These are phyloP conservation scores for Rhizopogon hawkerae DNA, from an alignment of 1,284 basidiomycete species.

Conservation along the genomic window DNA sequence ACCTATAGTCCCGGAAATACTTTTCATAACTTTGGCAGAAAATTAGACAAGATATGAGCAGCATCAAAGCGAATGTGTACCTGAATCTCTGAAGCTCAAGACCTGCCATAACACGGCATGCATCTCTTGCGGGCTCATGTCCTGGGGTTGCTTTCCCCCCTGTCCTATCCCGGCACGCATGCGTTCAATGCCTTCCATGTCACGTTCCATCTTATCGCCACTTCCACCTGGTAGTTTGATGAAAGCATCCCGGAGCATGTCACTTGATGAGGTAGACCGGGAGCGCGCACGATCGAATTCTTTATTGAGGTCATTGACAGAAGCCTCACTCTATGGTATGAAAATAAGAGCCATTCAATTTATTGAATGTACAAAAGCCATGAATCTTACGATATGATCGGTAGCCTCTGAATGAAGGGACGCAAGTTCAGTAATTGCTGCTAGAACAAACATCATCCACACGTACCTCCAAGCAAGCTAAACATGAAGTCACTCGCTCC, in stretches of 20 bases:
- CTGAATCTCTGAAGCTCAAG: constrained; percentile 75
- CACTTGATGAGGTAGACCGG: constrained; percentile 36
- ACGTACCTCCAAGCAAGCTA: constrained; percentile 59
- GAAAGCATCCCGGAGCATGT: constrained; percentile 45
- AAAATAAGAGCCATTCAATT: not conserved
- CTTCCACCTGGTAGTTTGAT: constrained; percentile 55
- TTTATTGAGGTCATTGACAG: constrained; percentile 81
- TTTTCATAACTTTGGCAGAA: constrained; percentile 58
- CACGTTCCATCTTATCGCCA: constrained; percentile 54
- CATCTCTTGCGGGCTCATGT: constrained; percentile 85
- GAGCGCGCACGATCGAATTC: constrained; percentile 66
- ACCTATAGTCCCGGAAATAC: constrained; percentile 80
- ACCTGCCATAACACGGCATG: constrained; percentile 82
- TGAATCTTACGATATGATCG: constrained; percentile 54
- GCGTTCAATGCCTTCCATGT: constrained; percentile 69
- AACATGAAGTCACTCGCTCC: constrained; percentile 83
- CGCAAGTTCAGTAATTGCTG: too few relatives aligned
- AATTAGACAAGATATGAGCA: not conserved
- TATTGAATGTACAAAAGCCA: not conserved
- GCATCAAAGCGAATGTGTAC: constrained; percentile 25
- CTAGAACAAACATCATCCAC: not conserved
- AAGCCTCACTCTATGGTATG: constrained; percentile 46
- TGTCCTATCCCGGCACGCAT: constrained; percentile 52
- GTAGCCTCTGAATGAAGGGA: constrained; percentile 44
- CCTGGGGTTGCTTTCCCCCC: constrained; percentile 58